Evolutionary conservation across 2,329 filamentous ascomycete species (phyloP), one percentile per base, ranked within the genome.

Genomic region (Cercospora nicotianae): DNA sequence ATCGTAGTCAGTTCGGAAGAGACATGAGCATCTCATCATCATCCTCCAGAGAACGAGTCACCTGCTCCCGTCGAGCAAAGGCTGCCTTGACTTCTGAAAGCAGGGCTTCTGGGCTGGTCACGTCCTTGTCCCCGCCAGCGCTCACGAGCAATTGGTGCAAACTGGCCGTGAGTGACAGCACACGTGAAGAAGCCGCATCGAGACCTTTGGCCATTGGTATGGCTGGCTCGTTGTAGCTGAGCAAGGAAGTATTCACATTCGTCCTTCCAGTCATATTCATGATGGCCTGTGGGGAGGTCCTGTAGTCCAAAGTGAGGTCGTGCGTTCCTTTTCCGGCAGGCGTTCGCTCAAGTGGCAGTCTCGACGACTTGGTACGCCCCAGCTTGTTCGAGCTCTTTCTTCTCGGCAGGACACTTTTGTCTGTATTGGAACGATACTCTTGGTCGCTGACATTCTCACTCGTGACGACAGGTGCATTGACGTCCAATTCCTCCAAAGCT

Each of bases 301-400:
- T 58, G 2, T 60, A 64, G 5, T 16, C 60, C 28, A 67, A 13
- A 2, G 62, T 5, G 10, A 76, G 45, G 59, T 73, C 67, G 16
- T 74, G 72, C 23, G 69, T 72, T 8, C 65, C 67, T 63, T 74
- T 67, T 8, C 74, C 75, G 4, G 66, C 61, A 1, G 80, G 80
- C 4, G 75, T 75, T 7, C 75, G 76, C 66, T 83, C 80, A 5
- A 83, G 77, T 0, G 80, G 78, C 0, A 83, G 72, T 9, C 67
- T 74, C 1, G 77, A 78, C 0, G 80, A 81, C 58, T 77, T 80
- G 5, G 73, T 77, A 3, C 78, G 76, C 4, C 64, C 70, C 4
- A 70, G 57, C 42, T 73, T 74, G 18, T 60, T 60, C 1, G 71
- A 72, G 53, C 66, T 67, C n/a, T 73, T 74, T 16, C 74, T 70